A percentile compares a stretch with the other conserved stretches of the same genome.
Evolutionary conservation across 257 asterid species (phyloP).

Genomic region (Penstemon davidsonii): DNA sequence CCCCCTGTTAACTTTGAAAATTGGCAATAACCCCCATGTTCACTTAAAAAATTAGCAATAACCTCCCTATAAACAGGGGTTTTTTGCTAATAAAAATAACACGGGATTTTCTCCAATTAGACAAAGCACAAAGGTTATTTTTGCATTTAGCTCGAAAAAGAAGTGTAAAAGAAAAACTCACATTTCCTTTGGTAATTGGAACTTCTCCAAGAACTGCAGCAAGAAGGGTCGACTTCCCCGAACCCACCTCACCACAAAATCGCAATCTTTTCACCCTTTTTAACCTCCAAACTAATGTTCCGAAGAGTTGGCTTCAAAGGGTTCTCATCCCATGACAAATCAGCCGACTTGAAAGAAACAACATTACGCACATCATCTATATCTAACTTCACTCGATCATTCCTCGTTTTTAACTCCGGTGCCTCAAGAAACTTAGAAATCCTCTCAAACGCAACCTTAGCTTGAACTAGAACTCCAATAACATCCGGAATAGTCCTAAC

Average conservation of each 20-base stretch:
- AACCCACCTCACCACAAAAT: conserved; percentile 97
- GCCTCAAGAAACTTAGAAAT: conserved; percentile 72
- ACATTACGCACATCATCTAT: conserved; percentile 24
- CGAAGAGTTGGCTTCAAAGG: conserved; percentile 49
- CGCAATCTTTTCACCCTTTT: conserved; percentile 75
- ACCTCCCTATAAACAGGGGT: too few species aligned
- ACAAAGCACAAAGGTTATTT: too few species aligned
- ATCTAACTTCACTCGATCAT: conserved; percentile 35
- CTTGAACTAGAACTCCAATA: conserved; percentile 81
- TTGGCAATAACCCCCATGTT: too few species aligned
- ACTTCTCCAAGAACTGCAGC: conserved; percentile 91
- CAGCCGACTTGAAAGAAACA: conserved; percentile 52
- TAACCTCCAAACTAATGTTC: conserved; percentile 54
- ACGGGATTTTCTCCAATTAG: too few species aligned
- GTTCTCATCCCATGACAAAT: conserved; percentile 79
- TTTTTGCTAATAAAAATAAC: too few species aligned
- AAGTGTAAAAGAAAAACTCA: conserved; percentile 41
- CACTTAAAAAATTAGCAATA: too few species aligned
- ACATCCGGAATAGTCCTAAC: conserved; percentile 85
- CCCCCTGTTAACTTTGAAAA: too few species aligned
- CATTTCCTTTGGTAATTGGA: conserved; percentile 71
- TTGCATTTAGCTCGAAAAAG: too few species aligned
- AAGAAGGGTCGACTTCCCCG: conserved; percentile 95
- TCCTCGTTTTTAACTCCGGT: conserved; percentile 58
- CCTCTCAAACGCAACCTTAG: conserved; percentile 80